phyloP scores from a whole-genome alignment of 139 green algal genomes.

The Tetraselmis chui region DNA sequence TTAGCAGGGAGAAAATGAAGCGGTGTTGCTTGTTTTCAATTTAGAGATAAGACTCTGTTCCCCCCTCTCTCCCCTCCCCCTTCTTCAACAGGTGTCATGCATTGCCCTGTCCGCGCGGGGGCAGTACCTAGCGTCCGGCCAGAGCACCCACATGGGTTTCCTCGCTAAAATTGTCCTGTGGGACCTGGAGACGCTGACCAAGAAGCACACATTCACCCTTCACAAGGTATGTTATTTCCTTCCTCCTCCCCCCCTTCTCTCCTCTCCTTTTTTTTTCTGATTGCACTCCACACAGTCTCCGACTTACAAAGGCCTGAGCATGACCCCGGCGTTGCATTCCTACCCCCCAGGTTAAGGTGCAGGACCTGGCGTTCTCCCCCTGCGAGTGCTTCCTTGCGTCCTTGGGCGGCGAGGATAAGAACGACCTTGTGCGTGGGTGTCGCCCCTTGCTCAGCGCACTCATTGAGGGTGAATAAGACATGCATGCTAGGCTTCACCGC shows the following conservation, averaged over 20 bases:
- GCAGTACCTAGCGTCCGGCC: slow-evolving; percentile 67
- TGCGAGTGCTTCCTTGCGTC: slow-evolving; percentile 65
- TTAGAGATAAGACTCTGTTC: too few species aligned
- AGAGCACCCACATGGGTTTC: slow-evolving; percentile 80
- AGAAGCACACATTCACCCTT: slow-evolving; percentile 63
- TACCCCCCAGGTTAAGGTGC: slow-evolving; percentile 69
- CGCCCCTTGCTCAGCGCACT: too few species aligned
- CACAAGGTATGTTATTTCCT: slow-evolving; percentile 58
- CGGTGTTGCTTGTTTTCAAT: too few species aligned
- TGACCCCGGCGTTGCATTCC: too few species aligned
- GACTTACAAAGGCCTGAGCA: too few species aligned
- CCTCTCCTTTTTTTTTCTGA: not conserved
- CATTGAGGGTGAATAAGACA: too few species aligned
- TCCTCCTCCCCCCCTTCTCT: not conserved
- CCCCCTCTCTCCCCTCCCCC: too few species aligned
- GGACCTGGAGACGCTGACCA: slow-evolving; percentile 54
- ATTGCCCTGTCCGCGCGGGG: slow-evolving; percentile 59
- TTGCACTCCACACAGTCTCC: too few species aligned
- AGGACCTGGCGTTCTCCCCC: slow-evolving; percentile 59
- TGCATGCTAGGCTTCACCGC: too few species aligned
- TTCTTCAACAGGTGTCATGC: slow-evolving; percentile 72
- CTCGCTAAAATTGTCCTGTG: slow-evolving; percentile 81
- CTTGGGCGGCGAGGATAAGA: slow-evolving; percentile 78
- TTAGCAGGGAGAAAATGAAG: too few species aligned
- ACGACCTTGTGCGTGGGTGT: slow-evolving; percentile 65